phyloP scores from a whole-genome alignment of 805 yeast genomes.

The Myxozyma sirexii region DNA sequence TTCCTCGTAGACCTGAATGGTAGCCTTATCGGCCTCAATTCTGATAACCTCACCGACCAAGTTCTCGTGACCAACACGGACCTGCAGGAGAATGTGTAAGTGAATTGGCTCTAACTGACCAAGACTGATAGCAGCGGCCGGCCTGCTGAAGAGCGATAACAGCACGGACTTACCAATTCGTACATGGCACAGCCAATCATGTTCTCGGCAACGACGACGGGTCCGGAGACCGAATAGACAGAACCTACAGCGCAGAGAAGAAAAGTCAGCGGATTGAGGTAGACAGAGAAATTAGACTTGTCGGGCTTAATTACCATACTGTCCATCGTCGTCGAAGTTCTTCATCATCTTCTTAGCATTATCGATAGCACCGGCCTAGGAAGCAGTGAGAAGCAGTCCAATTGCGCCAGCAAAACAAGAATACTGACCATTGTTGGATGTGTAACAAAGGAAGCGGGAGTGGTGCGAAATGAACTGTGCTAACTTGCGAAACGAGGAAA shows the following conservation, averaged over 20 bases:
- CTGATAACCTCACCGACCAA: slow-evolving; percentile 98
- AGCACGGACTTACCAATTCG: slow-evolving; percentile 62
- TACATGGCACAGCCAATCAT: slow-evolving; percentile 99
- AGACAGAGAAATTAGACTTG: not conserved
- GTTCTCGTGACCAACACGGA: slow-evolving; percentile 94
- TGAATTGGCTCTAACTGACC: not conserved
- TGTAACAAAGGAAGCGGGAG: slow-evolving; percentile 2
- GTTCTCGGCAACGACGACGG: slow-evolving; percentile 96
- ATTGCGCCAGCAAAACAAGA: not conserved
- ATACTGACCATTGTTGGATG: slow-evolving; percentile 24
- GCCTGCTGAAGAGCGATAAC: not conserved
- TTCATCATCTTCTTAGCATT: slow-evolving; percentile 94
- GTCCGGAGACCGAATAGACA: slow-evolving; percentile 95
- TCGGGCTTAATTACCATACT: slow-evolving; percentile 57
- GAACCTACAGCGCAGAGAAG: slow-evolving; percentile 36
- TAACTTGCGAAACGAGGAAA: slow-evolving; percentile 5
- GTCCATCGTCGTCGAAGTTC: slow-evolving; percentile 79
- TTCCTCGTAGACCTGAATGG: slow-evolving; percentile 98
- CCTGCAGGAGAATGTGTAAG: slow-evolving; percentile 15
- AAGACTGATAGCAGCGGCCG: not conserved
- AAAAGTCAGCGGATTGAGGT: not conserved
- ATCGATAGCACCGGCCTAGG: slow-evolving; percentile 92
- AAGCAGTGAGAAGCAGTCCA: not conserved
- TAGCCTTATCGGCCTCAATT: slow-evolving; percentile 94
- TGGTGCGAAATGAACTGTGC: not conserved